phyloP scores from a whole-genome alignment of 2,329 filamentous ascomycete species.

The Bipolaris zeicola region DNA sequence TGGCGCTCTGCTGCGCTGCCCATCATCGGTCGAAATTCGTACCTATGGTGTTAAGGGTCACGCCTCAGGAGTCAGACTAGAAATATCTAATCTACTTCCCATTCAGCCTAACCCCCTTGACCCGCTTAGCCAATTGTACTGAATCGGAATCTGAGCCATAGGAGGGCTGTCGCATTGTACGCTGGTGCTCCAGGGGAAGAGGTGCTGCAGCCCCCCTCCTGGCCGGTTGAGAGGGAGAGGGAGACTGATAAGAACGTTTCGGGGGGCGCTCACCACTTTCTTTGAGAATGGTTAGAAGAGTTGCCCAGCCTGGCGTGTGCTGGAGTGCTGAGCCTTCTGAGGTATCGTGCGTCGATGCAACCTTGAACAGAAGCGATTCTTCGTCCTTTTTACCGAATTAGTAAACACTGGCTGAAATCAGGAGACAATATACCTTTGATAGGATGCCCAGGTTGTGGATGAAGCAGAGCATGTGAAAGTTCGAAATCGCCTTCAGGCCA shows the following conservation, averaged over 20 bases:
- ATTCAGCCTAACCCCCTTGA: slow-evolving; percentile 65
- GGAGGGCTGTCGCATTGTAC: slow-evolving; percentile 34
- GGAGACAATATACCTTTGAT: slow-evolving; percentile 69
- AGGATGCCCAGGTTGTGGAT: slow-evolving; percentile 80
- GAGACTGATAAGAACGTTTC: slow-evolving; percentile 62
- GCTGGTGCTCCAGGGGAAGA: slow-evolving; percentile 21
- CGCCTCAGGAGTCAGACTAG: slow-evolving; percentile 20
- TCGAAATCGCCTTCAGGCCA: slow-evolving; percentile 74
- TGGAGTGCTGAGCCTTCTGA: slow-evolving; percentile 82
- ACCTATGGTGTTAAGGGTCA: slow-evolving; percentile 29
- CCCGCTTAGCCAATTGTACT: slow-evolving; percentile 68
- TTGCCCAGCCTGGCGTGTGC: slow-evolving; percentile 91
- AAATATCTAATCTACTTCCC: slow-evolving; percentile 30
- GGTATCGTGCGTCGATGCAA: slow-evolving; percentile 80
- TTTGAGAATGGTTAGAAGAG: slow-evolving; percentile 88
- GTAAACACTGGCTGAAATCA: not conserved
- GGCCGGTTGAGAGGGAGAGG: slow-evolving; percentile 40
- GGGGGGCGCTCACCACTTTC: slow-evolving; percentile 95
- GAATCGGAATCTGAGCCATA: slow-evolving; percentile 56
- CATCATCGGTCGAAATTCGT: slow-evolving; percentile 20
- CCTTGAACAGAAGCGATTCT: slow-evolving; percentile 80
- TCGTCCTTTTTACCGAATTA: slow-evolving; percentile 70
- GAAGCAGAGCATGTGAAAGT: slow-evolving; percentile 94
- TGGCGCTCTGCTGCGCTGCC: not conserved
- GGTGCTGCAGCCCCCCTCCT: slow-evolving; percentile 49